Conservation (phyloP, 805 yeast species). For the Blastobotrys americana region DNA sequence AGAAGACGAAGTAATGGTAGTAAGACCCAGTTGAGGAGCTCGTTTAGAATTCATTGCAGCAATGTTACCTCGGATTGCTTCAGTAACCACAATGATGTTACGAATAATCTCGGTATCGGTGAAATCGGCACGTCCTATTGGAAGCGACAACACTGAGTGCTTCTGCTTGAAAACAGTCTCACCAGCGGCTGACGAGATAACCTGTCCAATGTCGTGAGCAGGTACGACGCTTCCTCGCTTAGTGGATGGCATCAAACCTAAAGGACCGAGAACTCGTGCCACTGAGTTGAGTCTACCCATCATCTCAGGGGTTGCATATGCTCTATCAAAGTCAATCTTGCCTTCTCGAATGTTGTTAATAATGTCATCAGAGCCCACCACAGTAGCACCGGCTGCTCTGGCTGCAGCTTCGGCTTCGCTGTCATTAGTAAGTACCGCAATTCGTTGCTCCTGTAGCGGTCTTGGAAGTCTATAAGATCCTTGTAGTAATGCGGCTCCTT, state of each 20-base stretch:
- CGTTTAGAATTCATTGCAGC: constrained; percentile 55
- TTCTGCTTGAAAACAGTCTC: constrained; percentile 74
- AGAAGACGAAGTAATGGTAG: constrained; percentile 59
- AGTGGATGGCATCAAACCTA: constrained; percentile 78
- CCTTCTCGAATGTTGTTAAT: constrained; percentile 53
- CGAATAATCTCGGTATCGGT: constrained; percentile 66
- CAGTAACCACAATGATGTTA: constrained; percentile 61
- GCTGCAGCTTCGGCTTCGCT: constrained; percentile 48
- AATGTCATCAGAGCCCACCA: constrained; percentile 67
- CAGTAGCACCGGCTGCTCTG: constrained; percentile 49
- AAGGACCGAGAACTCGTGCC: constrained; percentile 82
- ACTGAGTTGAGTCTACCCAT: constrained; percentile 51
- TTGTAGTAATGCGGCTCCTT: constrained; percentile 65
- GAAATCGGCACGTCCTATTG: constrained; percentile 73
- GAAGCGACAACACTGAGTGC: constrained; percentile 45
- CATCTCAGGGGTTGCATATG: constrained; percentile 81
- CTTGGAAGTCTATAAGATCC: constrained; percentile 71
- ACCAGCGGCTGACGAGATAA: constrained; percentile 53
- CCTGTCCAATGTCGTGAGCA: constrained; percentile 48
- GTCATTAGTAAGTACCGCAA: constrained; percentile 61
- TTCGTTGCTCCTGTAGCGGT: constrained; percentile 56
- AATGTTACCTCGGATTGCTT: constrained; percentile 49
- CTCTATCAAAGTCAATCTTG: constrained; percentile 56
- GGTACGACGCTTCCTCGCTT: constrained; percentile 71
- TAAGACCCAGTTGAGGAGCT: constrained; percentile 63